Evolutionary conservation across 805 yeast genomes (phyloP).

Genomic region (Starmera dryadoides): DNA sequence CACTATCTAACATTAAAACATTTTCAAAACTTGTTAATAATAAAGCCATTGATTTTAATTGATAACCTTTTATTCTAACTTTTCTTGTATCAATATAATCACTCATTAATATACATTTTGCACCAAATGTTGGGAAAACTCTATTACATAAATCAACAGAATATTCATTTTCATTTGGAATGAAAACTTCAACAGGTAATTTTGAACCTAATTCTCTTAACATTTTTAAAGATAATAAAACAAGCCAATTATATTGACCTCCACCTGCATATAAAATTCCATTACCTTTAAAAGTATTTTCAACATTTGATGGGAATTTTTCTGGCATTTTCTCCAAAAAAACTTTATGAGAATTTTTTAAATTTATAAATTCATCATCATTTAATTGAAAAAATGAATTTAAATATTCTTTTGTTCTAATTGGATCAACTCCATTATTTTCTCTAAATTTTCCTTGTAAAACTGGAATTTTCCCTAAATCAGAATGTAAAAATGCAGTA

Average conservation of each 20-base stretch:
- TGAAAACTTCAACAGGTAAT: constrained; percentile 75
- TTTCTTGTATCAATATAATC: constrained; percentile 33
- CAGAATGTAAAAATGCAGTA: constrained; percentile 6
- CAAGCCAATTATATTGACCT: constrained; percentile 58
- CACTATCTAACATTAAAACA: constrained; percentile 70
- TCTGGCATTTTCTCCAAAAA: constrained; percentile 28
- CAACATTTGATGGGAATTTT: constrained; percentile 29
- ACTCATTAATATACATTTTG: constrained; percentile 51
- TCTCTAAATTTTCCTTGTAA: constrained; percentile 18
- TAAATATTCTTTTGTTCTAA: constrained; percentile 17
- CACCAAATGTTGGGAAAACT: constrained; percentile 60
- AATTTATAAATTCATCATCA: constrained; percentile 7
- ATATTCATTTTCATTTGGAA: constrained; percentile 64
- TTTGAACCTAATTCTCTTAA: constrained; percentile 59
- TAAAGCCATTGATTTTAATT: constrained; percentile 66
- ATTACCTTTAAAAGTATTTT: constrained; percentile 31
- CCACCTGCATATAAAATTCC: constrained; percentile 78
- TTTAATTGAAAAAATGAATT: constrained; percentile 10
- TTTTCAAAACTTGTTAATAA: constrained; percentile 74
- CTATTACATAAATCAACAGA: constrained; percentile 64
- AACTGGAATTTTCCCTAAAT: constrained; percentile 17
- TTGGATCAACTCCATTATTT: constrained; percentile 15
- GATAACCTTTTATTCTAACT: constrained; percentile 48
- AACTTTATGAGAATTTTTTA: constrained; percentile 14
- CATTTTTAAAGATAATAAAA: constrained; percentile 43